Evolutionary conservation across 1,284 basidiomycete genomes (phyloP).

Genomic region (Heterobasidion parviporum): DNA sequence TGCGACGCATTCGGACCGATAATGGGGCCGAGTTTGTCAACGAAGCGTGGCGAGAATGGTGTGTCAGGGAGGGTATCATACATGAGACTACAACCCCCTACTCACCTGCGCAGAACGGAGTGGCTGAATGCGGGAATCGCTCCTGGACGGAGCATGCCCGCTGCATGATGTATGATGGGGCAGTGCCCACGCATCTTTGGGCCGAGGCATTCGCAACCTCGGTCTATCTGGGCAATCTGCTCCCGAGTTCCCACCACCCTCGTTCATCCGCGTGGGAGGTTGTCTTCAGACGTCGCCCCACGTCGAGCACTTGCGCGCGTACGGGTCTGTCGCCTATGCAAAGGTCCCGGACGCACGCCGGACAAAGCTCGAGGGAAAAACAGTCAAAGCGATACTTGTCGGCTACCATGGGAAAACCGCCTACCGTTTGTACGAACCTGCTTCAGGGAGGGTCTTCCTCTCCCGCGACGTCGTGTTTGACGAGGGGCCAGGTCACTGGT

Average conservation of each 20-base stretch:
- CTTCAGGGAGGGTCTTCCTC: slow-evolving; percentile 7
- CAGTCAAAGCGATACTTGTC: slow-evolving; percentile 13
- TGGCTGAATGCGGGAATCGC: slow-evolving; percentile 1
- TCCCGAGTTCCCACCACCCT: slow-evolving; percentile 8
- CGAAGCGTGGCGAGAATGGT: slow-evolving; percentile 7
- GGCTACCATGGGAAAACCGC: slow-evolving; percentile 14
- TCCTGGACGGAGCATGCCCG: not conserved
- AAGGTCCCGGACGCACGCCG: slow-evolving; percentile 6
- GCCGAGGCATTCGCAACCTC: no score
- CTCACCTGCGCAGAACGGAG: slow-evolving; percentile 16
- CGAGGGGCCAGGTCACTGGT: not conserved
- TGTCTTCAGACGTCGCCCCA: slow-evolving; percentile 15
- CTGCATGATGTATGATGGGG: slow-evolving; percentile 12
- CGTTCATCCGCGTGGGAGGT: slow-evolving; percentile 15
- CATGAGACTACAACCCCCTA: slow-evolving; percentile 15
- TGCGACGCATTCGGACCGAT: not conserved
- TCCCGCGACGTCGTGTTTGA: slow-evolving; percentile 19
- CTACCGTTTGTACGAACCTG: slow-evolving; percentile 14
- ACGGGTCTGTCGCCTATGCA: slow-evolving; percentile 17
- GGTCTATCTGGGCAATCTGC: slow-evolving; percentile 14
- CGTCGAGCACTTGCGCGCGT: slow-evolving; percentile 16
- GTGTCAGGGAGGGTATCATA: slow-evolving; percentile 13
- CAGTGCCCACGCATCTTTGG: slow-evolving; percentile 11
- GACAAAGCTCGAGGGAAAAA: slow-evolving; percentile 13
- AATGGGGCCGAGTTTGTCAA: not conserved